Evolutionary conservation across 2,329 filamentous ascomycete species (phyloP).

Genomic region (Didymosphaeria variabile): DNA sequence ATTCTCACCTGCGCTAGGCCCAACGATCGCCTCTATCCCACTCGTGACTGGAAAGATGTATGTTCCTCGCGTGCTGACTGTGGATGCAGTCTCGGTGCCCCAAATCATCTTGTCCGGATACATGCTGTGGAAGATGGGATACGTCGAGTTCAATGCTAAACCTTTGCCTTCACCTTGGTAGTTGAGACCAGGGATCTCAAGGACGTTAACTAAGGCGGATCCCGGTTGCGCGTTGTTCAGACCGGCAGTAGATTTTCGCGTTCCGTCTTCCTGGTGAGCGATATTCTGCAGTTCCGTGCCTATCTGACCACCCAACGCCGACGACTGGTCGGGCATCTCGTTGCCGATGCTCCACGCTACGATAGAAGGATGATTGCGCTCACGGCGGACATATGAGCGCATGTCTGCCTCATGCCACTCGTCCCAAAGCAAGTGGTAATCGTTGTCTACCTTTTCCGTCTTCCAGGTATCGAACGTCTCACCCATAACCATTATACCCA

Average conservation of each 20-base stretch:
- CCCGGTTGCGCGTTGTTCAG: constrained; percentile 59
- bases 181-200: constrained; percentile 64
- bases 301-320: constrained; percentile 39
- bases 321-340: constrained; percentile 61
- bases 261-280: constrained; percentile 58
- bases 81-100: constrained; percentile 48
- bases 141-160: constrained; percentile 45
- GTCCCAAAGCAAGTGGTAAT: constrained; percentile 61
- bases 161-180: constrained; percentile 62
- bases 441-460: constrained; percentile 57
- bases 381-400: constrained; percentile 61
- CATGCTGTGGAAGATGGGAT: constrained; percentile 42
- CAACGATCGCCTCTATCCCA: constrained; percentile 50
- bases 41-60: constrained; percentile 63
- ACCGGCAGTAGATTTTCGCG: constrained; percentile 55
- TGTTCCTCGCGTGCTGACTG: constrained; percentile 60
- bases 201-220: constrained; percentile 49
- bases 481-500: constrained; percentile 62
- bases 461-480: constrained; percentile 65
- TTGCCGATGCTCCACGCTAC: constrained; percentile 65
- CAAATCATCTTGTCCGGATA: constrained; percentile 58
- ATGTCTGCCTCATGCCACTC: constrained; percentile 66
- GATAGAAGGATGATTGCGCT: constrained; percentile 65
- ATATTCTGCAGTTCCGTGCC: constrained; percentile 55
- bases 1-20: constrained; percentile 48